Base-by-base conservation (phyloP, 2,329 filamentous ascomycete species). In the Conoideocrella luteorostrata region DNA sequence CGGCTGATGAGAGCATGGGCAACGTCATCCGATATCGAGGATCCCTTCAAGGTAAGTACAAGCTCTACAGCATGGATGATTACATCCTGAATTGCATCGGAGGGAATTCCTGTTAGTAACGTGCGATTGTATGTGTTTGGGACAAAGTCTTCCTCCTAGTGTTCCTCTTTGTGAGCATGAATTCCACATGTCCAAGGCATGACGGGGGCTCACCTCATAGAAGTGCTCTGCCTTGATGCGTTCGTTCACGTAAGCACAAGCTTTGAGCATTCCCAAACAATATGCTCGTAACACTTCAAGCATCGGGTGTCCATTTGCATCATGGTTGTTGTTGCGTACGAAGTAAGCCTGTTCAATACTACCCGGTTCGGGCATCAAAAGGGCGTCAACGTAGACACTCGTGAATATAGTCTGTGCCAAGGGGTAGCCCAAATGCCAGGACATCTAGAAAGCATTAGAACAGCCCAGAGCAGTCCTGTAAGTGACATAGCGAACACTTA, bases 371-470 rank as follows among this genome's bases (percentile, higher is more conserved):
- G 86, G 83, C 67, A 82, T 85, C 47, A 95, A 69, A 13, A 98
- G 72, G 39, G 80, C 81, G 55, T 96, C 90, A 45, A 97, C 78
- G 61, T 98, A 93, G 26, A 95, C 74, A 41, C 88, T 95, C 5
- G 90, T 96, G 60, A 97, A 89, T 2, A 98, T 69, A 0, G 93
- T 97, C 62, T 97, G 93, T 2, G 91, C 94, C 7, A 98, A 76
- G 2, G 93, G 89, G 58, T 95, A 90, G n/a, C 94, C 93, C 54
- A 88, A 80, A 61, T 97, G 89, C 90, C 94, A 98, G 49, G 89
- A 88, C 79, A 95, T 94, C 84, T 93, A 56, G 21, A 26, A 40
- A 28, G 34, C 26, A 37, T 36, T 21, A 52, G 36, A n/a, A n/a
- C 9, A 30, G 12, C 34, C 26, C 7, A 30, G 26, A 12, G 34